These are phyloP conservation scores for Cyberlindnera euphorbiiphila DNA, from an alignment of 805 yeast genomes.

Conservation along the genomic window DNA sequence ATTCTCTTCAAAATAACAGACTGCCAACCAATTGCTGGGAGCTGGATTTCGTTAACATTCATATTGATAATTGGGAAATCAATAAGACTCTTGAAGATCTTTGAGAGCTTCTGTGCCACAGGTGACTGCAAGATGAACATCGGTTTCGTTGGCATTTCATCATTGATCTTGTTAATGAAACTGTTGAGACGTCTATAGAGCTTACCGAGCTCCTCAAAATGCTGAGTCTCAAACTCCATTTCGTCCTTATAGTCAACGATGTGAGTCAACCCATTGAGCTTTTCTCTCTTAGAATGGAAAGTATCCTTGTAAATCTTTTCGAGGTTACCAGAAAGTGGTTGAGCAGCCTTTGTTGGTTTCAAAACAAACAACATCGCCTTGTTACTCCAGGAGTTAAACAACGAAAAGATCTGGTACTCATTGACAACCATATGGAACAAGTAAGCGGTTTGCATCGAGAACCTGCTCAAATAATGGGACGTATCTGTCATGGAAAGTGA, in stretches of 20 bases:
- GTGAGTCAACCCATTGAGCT: conserved; percentile 37
- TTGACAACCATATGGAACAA: conserved; percentile 66
- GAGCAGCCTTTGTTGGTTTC: conserved; percentile 69
- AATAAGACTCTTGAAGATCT: conserved; percentile 41
- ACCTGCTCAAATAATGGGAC: conserved; percentile 50
- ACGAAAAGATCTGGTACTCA: conserved; percentile 68
- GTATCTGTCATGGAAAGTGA: conserved; percentile 46
- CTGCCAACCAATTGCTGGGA: conserved; percentile 86
- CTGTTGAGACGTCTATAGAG: conserved; percentile 57
- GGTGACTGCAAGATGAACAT: conserved; percentile 76
- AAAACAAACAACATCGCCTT: conserved; percentile 50
- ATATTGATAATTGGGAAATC: conserved; percentile 64
- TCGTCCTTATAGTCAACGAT: conserved; percentile 51
- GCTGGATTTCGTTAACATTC: conserved; percentile 50
- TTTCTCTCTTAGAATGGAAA: conserved; percentile 43
- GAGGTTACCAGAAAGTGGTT: conserved; percentile 53
- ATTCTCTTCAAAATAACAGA: conserved; percentile 57
- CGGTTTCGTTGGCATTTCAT: conserved; percentile 62
- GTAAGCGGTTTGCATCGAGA: conserved; percentile 56
- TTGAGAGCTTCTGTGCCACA: conserved; percentile 42
- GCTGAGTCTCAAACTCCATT: conserved; percentile 50
- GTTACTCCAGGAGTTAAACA: conserved; percentile 62
- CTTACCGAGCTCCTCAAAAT: conserved; percentile 51
- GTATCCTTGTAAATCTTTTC: conserved; percentile 53
- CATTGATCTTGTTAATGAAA: conserved; percentile 50